These are phyloP conservation scores for Leucocoprinus sp. DNA, from an alignment of 768 basidiomycete species.

Conservation along the genomic window DNA sequence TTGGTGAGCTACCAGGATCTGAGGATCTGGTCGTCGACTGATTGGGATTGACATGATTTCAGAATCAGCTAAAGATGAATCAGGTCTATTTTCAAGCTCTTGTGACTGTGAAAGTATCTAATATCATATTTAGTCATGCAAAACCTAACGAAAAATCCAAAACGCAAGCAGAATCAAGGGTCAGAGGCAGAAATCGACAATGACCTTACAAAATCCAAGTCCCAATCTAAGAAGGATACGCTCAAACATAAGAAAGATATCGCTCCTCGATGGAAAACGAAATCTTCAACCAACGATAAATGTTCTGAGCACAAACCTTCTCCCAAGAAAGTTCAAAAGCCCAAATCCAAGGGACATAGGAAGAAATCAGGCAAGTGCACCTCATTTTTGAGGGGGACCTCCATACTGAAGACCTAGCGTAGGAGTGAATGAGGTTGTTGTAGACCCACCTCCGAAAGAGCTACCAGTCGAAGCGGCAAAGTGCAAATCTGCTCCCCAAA, in stretches of 20 bases:
- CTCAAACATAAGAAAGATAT: background rate
- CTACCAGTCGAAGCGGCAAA: no score
- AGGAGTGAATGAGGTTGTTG: background rate
- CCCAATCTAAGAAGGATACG: constrained; percentile 1
- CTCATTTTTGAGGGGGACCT: background rate
- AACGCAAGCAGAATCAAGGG: constrained; percentile 1
- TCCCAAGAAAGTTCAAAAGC: background rate
- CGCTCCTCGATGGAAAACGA: background rate
- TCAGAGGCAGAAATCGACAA: background rate
- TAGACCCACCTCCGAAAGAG: no score
- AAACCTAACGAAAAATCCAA: background rate
- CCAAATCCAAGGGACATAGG: constrained; percentile 3
- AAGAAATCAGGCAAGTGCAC: constrained; percentile 5
- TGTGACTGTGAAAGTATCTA: background rate
- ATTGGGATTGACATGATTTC: background rate
- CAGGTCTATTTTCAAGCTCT: background rate
- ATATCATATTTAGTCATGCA: background rate
- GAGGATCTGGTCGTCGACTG: background rate
- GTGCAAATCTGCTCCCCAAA: background rate
- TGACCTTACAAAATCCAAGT: background rate
- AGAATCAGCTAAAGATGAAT: background rate
- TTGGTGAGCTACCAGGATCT: background rate
- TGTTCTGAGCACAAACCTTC: background rate
- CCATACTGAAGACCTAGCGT: background rate
- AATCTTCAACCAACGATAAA: background rate